These are phyloP conservation scores for Talaromyces rugulosus DNA, from an alignment of 2,329 filamentous ascomycete genomes.

Conservation along the genomic window DNA sequence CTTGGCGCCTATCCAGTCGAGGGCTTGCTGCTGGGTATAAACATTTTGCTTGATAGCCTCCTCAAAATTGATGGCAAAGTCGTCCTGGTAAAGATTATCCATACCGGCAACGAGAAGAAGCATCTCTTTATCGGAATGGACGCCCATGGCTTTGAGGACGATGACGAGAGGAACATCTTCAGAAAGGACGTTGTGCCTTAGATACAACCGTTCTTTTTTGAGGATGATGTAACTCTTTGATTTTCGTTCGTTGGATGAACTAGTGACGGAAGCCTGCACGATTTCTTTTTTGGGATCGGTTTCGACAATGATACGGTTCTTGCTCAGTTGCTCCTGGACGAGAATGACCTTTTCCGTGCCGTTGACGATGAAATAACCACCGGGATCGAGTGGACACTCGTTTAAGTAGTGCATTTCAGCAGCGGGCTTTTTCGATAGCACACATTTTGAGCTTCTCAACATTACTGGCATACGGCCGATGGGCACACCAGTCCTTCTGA, in stretches of 20 bases:
- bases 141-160: conserved; percentile 85
- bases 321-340: conserved; percentile 97
- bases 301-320: conserved; percentile 98
- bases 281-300: conserved; percentile 86
- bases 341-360: conserved; percentile 98
- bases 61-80: conserved; percentile 93
- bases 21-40: conserved; percentile 88
- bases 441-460: conserved; percentile 92
- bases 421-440: conserved; percentile 77
- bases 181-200: conserved; percentile 88
- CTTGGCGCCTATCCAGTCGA: conserved; percentile 83
- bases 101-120: conserved; percentile 84
- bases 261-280: conserved; percentile 92
- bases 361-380: conserved; percentile 96
- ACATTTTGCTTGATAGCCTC: conserved; percentile 79
- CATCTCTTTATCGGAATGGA: conserved; percentile 93
- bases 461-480: conserved; percentile 94
- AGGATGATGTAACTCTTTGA: conserved; percentile 94
- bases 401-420: conserved; percentile 86
- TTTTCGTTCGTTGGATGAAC: conserved; percentile 95
- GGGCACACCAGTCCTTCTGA: conserved; percentile 62
- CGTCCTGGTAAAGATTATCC: conserved; percentile 86
- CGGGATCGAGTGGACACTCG: conserved; percentile 92
- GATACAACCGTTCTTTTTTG: conserved; percentile 85
- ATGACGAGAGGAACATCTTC: conserved; percentile 96